Evolutionary conservation across 805 yeast genomes (phyloP).

Genomic region (Candida silvatica): DNA sequence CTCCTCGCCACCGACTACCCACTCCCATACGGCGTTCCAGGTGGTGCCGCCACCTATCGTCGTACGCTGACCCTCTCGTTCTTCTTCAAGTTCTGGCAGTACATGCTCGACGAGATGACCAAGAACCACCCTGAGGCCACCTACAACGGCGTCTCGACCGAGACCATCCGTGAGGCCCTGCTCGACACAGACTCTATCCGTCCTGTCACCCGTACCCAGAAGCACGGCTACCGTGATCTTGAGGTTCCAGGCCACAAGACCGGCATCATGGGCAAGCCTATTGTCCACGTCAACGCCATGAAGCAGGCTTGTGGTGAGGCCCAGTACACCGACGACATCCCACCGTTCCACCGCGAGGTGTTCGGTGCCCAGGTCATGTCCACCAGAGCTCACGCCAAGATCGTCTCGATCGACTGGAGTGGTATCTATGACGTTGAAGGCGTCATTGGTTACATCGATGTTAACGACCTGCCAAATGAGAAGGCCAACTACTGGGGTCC

Average conservation of each 20-base stretch:
- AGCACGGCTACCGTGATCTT: slow-evolving; percentile 30
- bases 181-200: slow-evolving; percentile 23
- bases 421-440: slow-evolving; percentile 28
- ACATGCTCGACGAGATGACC: no score
- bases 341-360: slow-evolving; percentile 31
- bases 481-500: slow-evolving; percentile 36
- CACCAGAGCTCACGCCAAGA: slow-evolving; percentile 33
- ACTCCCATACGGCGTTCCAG: slow-evolving; percentile 35
- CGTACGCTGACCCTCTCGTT: slow-evolving; percentile 35
- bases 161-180: slow-evolving; percentile 4
- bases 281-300: slow-evolving; percentile 35
- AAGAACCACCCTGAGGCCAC: no score
- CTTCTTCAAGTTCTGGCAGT: slow-evolving; percentile 34
- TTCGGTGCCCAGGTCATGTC: slow-evolving; percentile 37
- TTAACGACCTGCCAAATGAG: slow-evolving; percentile 28
- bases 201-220: slow-evolving; percentile 30
- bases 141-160: slow-evolving; percentile 6
- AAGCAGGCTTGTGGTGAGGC: slow-evolving; percentile 43
- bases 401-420: slow-evolving; percentile 30
- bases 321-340: slow-evolving; percentile 34
- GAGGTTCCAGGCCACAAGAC: slow-evolving; percentile 27
- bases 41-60: slow-evolving; percentile 40
- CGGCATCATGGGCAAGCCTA: slow-evolving; percentile 30
- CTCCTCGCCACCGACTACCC: slow-evolving; percentile 26
- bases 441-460: slow-evolving; percentile 34